Evolutionary conservation across 2,329 filamentous ascomycete genomes (phyloP).

Genomic region (Aureobasidium pullulans): DNA sequence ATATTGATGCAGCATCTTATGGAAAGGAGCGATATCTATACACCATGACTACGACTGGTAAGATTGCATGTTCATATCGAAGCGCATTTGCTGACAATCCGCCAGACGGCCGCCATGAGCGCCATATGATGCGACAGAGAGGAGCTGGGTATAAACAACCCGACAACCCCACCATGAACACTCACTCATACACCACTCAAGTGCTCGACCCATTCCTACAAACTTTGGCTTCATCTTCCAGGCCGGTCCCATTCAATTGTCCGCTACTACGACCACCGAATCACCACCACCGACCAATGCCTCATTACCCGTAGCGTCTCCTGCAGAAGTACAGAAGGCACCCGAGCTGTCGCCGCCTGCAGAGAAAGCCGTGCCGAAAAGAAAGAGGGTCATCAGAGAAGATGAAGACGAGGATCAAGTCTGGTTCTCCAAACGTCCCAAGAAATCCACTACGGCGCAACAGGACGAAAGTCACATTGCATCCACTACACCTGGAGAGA

Average conservation of each 20-base stretch:
- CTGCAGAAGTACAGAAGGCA: not conserved
- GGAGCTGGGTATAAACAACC: conserved; percentile 15
- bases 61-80: not conserved
- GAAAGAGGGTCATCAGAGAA: not conserved
- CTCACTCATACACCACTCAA: not conserved
- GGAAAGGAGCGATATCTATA: not conserved
- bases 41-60: not conserved
- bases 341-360: not conserved
- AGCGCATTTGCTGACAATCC: not conserved
- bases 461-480: not conserved
- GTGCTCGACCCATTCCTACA: conserved; percentile 6
- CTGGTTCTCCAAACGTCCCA: not conserved
- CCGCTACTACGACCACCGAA: not conserved
- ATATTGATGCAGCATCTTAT: not conserved
- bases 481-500: not conserved
- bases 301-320: not conserved
- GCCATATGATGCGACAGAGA: conserved; percentile 17
- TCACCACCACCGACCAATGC: not conserved
- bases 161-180: not conserved
- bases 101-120: conserved; percentile 12
- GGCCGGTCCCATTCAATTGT: not conserved
- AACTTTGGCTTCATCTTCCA: conserved; percentile 11
- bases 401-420: not conserved
- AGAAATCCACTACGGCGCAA: not conserved
- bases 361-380: not conserved